Evolutionary conservation across 345 rosid species (phyloP).

Genomic region (Salix purpurea): DNA sequence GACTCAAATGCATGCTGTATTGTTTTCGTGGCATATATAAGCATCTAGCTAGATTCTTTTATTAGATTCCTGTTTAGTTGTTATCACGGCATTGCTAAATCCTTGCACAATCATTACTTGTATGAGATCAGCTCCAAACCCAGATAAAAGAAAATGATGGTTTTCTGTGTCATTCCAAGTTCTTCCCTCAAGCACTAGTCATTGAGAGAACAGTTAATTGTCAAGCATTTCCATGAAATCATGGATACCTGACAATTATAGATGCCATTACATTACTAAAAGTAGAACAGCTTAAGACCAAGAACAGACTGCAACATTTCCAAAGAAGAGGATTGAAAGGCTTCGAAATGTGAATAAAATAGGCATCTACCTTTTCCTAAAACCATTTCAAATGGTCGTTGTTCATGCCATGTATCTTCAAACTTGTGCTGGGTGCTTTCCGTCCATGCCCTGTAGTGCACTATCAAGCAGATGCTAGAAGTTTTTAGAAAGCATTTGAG

Average conservation of each 20-base stretch:
- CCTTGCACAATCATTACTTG: neutral
- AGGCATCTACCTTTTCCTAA: conserved; percentile 68
- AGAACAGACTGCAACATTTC: neutral
- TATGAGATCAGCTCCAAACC: neutral
- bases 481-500: neutral
- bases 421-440: conserved; percentile 76
- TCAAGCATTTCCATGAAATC: neutral
- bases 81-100: neutral
- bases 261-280: neutral
- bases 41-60: neutral
- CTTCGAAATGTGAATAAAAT: neutral
- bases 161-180: neutral
- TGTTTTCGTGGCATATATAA: neutral
- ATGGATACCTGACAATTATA: neutral
- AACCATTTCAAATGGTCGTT: conserved; percentile 72
- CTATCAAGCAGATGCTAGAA: conserved; percentile 25
- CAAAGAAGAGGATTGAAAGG: neutral
- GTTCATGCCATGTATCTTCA: conserved; percentile 90
- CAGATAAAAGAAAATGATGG: neutral
- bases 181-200: neutral
- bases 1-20: neutral
- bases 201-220: neutral
- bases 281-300: neutral
- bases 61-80: neutral
- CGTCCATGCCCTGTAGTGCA: conserved; percentile 87